Evolutionary conservation across 164 flowering plant species (phyloP).

Genomic region (Vitis cinerea): DNA sequence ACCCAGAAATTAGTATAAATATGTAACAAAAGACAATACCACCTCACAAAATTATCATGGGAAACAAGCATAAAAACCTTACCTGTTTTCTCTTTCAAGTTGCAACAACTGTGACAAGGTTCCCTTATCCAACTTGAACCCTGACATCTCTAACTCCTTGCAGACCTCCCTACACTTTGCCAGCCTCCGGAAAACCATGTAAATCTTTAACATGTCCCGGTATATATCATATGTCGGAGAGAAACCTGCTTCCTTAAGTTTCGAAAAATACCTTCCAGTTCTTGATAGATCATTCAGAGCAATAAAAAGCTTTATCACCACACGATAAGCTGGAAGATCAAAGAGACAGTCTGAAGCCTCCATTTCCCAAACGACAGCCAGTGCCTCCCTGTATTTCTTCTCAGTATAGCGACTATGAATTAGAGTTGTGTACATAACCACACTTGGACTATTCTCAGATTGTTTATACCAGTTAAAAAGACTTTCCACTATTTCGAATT

Average conservation of each 20-base stretch:
- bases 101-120: constrained; percentile 29
- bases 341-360: constrained; percentile 59
- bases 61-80: neutral
- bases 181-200: constrained; percentile 58
- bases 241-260: constrained; percentile 82
- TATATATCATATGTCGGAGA: constrained; percentile 76
- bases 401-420: constrained; percentile 65
- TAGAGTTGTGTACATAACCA: constrained; percentile 89
- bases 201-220: constrained; percentile 54
- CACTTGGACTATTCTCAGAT: constrained; percentile 50
- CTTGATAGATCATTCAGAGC: constrained; percentile 72
- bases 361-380: constrained; percentile 88
- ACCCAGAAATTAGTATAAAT: no score
- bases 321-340: constrained; percentile 90
- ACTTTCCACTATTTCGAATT: constrained; percentile 68
- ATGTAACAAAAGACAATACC: no score
- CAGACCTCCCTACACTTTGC: constrained; percentile 71
- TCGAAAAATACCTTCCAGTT: constrained; percentile 66
- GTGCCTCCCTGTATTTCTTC: constrained; percentile 66
- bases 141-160: constrained; percentile 72
- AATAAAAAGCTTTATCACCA: constrained; percentile 68
- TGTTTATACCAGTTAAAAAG: constrained; percentile 68
- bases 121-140: constrained; percentile 60
- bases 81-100: constrained; percentile 25
- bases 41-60: no score